Conservation (phyloP, 2,329 filamentous ascomycete species). For the Claviceps arundinis region DNA sequence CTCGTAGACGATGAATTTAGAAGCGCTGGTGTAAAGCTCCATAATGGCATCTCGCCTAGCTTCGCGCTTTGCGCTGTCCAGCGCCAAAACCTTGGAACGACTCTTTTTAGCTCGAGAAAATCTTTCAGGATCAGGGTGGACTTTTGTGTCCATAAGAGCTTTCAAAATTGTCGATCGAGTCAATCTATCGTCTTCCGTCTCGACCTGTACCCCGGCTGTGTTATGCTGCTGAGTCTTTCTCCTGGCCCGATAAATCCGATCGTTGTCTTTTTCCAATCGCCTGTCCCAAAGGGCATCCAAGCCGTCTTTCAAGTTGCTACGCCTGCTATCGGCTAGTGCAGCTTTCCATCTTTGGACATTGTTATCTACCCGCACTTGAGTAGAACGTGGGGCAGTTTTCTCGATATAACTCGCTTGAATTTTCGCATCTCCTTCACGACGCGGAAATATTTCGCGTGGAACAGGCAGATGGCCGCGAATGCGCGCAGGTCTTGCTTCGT, state of each 20-base stretch:
- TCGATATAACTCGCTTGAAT: conserved; percentile 45
- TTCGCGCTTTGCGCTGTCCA: conserved; percentile 34
- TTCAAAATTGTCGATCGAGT: conserved; percentile 54
- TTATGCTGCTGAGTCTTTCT: conserved; percentile 34
- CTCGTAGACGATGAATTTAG: conserved; percentile 75
- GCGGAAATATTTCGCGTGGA: conserved; percentile 66
- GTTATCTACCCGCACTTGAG: conserved; percentile 22
- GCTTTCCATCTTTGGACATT: conserved; percentile 50
- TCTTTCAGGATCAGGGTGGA: conserved; percentile 49
- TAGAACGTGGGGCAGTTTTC: conserved; percentile 43
- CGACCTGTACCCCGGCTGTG: conserved; percentile 44
- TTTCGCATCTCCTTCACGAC: conserved; percentile 45
- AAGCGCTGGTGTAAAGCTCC: conserved; percentile 79
- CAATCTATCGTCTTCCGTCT: conserved; percentile 62
- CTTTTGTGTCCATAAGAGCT: conserved; percentile 32
- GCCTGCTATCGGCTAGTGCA: conserved; percentile 57
- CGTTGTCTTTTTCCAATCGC: conserved; percentile 33
- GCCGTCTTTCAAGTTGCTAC: conserved; percentile 59
- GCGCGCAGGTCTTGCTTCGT: conserved; percentile 29
- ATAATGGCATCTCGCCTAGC: conserved; percentile 60
- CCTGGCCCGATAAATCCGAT: conserved; percentile 25
- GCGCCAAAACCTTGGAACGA: conserved; percentile 29
- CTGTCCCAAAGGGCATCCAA: conserved; percentile 56
- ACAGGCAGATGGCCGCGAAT: conserved; percentile 72
- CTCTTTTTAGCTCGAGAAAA: conserved; percentile 38